Base-by-base conservation (phyloP, 768 basidiomycete genomes). In the Termitomyces heimii region DNA sequence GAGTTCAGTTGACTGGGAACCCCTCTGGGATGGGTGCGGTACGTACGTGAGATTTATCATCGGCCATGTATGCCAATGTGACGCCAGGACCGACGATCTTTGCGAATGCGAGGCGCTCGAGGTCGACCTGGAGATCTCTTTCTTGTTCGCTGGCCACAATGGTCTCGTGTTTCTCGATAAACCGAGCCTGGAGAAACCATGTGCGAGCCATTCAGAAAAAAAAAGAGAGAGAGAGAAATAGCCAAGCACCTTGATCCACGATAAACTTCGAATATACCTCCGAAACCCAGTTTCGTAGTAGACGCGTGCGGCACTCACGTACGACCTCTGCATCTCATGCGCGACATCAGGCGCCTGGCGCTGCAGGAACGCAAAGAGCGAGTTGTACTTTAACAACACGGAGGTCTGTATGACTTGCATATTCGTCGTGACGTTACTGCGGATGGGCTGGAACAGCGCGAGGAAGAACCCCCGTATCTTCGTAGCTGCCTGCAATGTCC, bases 221-320 rank as follows among this genome's bases (percentile, higher is more conserved):
- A n/a, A n/a, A n/a, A n/a, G n/a, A n/a, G n/a, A n/a, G 18, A 28
- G 20, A 7, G 45, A 44, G n/a, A 37, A 20, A 22, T 1, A 29
- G 44, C 40, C 22, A 51, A 73, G 49, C 44, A 89, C 89, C 79
- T 89, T 91, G 52, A 98, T 79, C 71, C 78, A 84, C 35, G 85
- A 82, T 47, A 99, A 75, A 66, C 86, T 88, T 45, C 97, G 79
- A 24, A 86, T 80, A 68, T 98, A 99, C 43, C 97, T 76, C 60
- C 97, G 77, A 68, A 98, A 95, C 0, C 89, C 92, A 22, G 97
- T 98, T 73, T 99, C 97, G 58, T 94, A 98, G 69, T 97, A 99
- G 22, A 91, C 81, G 40, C 94, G 84, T 14, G 91, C 88, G 28
- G 89, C 83, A 34, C 82, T 82, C 29, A 89, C 74, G 69, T 99